Base-by-base conservation (phyloP, 2,329 filamentous ascomycete genomes). In the Diaporthe amygdali region DNA sequence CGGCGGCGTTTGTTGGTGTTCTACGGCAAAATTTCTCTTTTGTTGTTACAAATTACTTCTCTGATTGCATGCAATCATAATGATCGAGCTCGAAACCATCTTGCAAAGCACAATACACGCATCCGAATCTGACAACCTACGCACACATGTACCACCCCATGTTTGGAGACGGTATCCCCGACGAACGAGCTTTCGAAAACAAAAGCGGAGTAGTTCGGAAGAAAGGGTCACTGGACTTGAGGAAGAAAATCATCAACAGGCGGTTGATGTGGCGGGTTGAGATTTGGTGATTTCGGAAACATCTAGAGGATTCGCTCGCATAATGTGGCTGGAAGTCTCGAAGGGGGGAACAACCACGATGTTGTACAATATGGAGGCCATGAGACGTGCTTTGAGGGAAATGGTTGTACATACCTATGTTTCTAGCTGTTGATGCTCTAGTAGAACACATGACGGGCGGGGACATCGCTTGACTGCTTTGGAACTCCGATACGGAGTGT, bases 1-100 rank as follows among this genome's bases (percentile, higher is more conserved):
- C 22, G 55, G 52, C 32, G 59, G 67, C 67, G 56, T 66, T 70
- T 27, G 32, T 14, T 22, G 70, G 66, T 54, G 67, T 70, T 67
- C n/a, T n/a, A 49, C 8, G 44, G 52, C 66, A 52, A 66, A 68
- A 68, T 47, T 22, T 52, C 20, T 37, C 27, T 9, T 46, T 51
- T 44, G 52, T 64, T 49, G 12, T 37, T 44, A 37, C 12, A 69
- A 44, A 15, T 61, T 14, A 22, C 25, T 44, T 52, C 44, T 51
- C 52, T 51, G 27, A 52, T 34, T 72, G 34, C 25, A 47, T 52
- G 41, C 51, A 55, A 27, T 66, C n/a, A 37, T 59, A 66, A 52
- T 59, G 52, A 25, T 37, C 27, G 51, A 52, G 7, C 20, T 61
- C 46, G 56, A 46, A 37, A 27, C 39, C 25, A 46, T 32, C 59